Conservation (phyloP, 805 yeast species). For the Yarrowia deformans region DNA sequence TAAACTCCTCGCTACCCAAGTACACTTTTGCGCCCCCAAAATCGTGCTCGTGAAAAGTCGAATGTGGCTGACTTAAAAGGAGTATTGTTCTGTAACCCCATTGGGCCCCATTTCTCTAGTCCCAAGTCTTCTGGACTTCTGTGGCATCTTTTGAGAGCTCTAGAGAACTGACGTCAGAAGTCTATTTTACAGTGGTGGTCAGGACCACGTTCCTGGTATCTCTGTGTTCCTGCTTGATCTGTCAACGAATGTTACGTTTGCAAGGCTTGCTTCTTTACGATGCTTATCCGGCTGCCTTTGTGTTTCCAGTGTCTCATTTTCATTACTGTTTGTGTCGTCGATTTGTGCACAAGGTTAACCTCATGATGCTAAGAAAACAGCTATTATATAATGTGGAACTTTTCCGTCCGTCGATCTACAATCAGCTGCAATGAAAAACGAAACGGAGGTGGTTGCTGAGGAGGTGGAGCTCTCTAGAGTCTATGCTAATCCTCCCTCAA, state of each 20-base stretch:
- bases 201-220: neutral
- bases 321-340: neutral
- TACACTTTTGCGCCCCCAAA: neutral
- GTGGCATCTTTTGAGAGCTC: neutral
- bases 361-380: neutral
- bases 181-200: constrained; percentile 1
- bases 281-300: neutral
- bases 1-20: neutral
- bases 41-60: neutral
- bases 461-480: neutral
- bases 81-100: too few relatives aligned
- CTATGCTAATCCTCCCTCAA: neutral
- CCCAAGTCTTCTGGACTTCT: neutral
- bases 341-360: neutral
- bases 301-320: neutral
- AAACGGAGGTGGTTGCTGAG: constrained; percentile 1
- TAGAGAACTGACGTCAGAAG: neutral
- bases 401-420: neutral
- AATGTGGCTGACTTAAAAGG: neutral
- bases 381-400: constrained; percentile 8
- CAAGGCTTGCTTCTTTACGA: neutral
- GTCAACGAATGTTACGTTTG: neutral
- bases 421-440: constrained; percentile 17
- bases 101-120: neutral
- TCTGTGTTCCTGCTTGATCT: neutral